A percentile compares a stretch with the other conserved stretches of the same genome.
Conservation (phyloP, 805 yeast genomes). For the Barnettozyma pratensis region DNA sequence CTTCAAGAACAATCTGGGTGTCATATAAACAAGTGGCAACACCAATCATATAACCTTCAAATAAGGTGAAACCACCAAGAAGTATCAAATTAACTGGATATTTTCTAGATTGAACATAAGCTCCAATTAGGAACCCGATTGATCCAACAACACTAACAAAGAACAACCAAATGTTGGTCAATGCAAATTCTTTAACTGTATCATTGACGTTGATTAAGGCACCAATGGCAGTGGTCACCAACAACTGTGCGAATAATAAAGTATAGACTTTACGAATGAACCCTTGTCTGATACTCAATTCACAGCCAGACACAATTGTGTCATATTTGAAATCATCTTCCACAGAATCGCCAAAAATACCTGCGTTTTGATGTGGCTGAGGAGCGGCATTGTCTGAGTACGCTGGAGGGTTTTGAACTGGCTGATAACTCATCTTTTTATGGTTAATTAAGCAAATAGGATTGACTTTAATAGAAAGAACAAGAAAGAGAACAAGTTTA, state of each 20-base stretch:
- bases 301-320: slow-evolving; percentile 73
- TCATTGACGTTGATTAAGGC: slow-evolving; percentile 41
- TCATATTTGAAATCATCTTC: slow-evolving; percentile 83
- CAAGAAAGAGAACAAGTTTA: too few relatives aligned
- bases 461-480: too few relatives aligned
- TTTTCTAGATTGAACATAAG: slow-evolving; percentile 55
- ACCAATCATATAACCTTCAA: slow-evolving; percentile 72
- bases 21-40: slow-evolving; percentile 59
- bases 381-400: slow-evolving; percentile 18
- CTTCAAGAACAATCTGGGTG: slow-evolving; percentile 60
- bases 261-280: slow-evolving; percentile 79
- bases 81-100: slow-evolving; percentile 65
- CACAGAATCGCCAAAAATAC: slow-evolving; percentile 21
- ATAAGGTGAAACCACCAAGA: slow-evolving; percentile 62
- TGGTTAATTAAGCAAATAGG: neutral
- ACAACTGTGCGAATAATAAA: slow-evolving; percentile 58
- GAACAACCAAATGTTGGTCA: slow-evolving; percentile 53
- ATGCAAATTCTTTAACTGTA: slow-evolving; percentile 47
- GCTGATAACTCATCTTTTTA: slow-evolving; percentile 20
- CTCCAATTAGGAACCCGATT: slow-evolving; percentile 58
- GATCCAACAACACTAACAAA: slow-evolving; percentile 53
- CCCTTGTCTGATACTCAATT: slow-evolving; percentile 65
- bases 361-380: neutral
- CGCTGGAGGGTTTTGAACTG: slow-evolving; percentile 23
- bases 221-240: slow-evolving; percentile 57